A percentile compares a stretch with the other conserved stretches of the same genome.
phyloP scores from a whole-genome alignment of 2,329 filamentous ascomycete genomes.

The Xylaria polymorpha region DNA sequence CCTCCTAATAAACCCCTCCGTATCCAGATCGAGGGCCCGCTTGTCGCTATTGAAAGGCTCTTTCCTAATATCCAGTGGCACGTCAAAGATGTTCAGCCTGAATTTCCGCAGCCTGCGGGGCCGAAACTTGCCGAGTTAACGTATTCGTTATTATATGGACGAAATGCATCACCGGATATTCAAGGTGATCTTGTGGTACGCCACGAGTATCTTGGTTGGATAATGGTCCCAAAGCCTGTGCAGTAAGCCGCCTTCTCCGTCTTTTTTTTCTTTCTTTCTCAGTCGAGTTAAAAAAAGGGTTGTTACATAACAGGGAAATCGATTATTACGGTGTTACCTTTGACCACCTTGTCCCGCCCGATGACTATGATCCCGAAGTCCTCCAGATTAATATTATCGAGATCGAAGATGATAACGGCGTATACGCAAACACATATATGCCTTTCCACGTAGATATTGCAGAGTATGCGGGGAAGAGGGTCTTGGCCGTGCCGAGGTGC shows the following conservation, averaged over 20 bases:
- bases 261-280: constrained; percentile 24
- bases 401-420: constrained; percentile 51
- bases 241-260: constrained; percentile 22
- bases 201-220: constrained; percentile 23
- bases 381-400: constrained; percentile 58
- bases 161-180: constrained; percentile 22
- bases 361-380: constrained; percentile 55
- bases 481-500: constrained; percentile 57
- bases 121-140: constrained; percentile 29
- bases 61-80: constrained; percentile 36
- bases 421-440: constrained; percentile 52
- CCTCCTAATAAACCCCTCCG: constrained; percentile 31
- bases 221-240: constrained; percentile 22
- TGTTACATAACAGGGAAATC: constrained; percentile 38
- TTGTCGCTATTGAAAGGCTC: constrained; percentile 35
- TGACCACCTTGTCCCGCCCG: constrained; percentile 53
- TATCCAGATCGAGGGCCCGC: constrained; percentile 40
- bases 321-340: constrained; percentile 58
- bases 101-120: constrained; percentile 21
- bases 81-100: constrained; percentile 10
- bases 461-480: constrained; percentile 54
- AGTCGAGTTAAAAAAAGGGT: constrained; percentile 24
- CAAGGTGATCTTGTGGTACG: constrained; percentile 23
- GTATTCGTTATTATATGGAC: constrained; percentile 25
- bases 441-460: constrained; percentile 51